Conservation (phyloP, 371 early-diverging fungal genomes). For the Encephalitozoon intestinalis region DNA sequence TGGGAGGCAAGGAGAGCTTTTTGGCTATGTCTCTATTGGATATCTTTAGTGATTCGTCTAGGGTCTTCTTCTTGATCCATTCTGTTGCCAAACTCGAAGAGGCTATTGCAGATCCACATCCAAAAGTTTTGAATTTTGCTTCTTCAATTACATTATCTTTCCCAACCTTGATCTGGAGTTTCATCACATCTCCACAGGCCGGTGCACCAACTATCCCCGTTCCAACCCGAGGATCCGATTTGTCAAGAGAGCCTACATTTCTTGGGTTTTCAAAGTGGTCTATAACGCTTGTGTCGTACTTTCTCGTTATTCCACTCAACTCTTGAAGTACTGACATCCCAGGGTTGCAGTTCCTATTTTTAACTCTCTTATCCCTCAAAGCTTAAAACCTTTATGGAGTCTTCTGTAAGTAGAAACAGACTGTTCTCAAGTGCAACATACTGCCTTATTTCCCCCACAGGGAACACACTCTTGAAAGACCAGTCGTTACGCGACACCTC, state of each 20-base stretch:
- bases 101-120: conserved; percentile 96
- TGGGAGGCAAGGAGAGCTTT: conserved; percentile 84
- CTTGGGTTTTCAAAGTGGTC: conserved; percentile 87
- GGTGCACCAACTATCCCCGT: conserved; percentile 96
- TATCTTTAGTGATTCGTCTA: conserved; percentile 77
- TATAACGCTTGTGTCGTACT: conserved; percentile 65
- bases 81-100: conserved; percentile 81
- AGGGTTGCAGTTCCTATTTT: background rate
- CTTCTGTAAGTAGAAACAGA: background rate
- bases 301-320: conserved; percentile 33
- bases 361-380: background rate
- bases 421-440: background rate
- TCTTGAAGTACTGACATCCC: conserved; percentile 19
- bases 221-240: conserved; percentile 74
- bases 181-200: conserved; percentile 98
- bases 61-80: conserved; percentile 77
- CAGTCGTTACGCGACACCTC: background rate
- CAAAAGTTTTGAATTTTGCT: conserved; percentile 95
- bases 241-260: conserved; percentile 85
- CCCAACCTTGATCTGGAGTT: conserved; percentile 88
- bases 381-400: background rate
- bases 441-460: background rate
- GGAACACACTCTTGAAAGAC: background rate
- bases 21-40: conserved; percentile 91
- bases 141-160: conserved; percentile 76